A percentile compares a stretch with the other conserved stretches of the same genome.
phyloP scores from a whole-genome alignment of 345 rosid genomes.

The Sonneratia alba region DNA sequence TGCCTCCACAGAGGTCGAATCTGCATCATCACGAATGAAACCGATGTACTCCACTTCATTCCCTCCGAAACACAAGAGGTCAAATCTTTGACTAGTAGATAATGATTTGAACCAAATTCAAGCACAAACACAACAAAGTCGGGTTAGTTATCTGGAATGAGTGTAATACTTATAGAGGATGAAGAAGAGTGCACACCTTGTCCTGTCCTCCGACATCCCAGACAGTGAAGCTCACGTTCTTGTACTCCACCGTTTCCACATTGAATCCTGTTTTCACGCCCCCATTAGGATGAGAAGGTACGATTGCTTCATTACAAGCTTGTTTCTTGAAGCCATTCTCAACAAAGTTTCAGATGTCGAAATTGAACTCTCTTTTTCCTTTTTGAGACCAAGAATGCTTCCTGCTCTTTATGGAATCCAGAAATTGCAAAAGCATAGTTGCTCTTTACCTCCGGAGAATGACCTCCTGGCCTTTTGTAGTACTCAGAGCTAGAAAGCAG shows the following conservation, averaged over 20 bases:
- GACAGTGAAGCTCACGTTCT: constrained; percentile 63
- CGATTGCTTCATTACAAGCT: not conserved
- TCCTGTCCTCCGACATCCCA: constrained; percentile 70
- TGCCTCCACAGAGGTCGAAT: constrained; percentile 63
- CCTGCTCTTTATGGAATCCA: too few relatives aligned
- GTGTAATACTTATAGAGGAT: not conserved
- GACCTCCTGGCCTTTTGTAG: too few relatives aligned
- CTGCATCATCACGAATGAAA: constrained; percentile 10
- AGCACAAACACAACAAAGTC: not conserved
- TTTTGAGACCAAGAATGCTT: too few relatives aligned
- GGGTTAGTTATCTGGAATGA: not conserved
- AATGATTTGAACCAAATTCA: too few relatives aligned
- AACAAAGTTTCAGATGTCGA: too few relatives aligned
- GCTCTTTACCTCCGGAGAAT: too few relatives aligned
- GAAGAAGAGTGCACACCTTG: constrained; percentile 25
- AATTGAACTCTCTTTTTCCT: not conserved
- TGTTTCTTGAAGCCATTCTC: too few relatives aligned
- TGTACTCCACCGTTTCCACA: constrained; percentile 62
- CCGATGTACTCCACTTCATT: not conserved
- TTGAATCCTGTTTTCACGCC: constrained; percentile 33
- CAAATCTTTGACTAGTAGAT: not conserved
- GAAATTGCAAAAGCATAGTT: too few relatives aligned
- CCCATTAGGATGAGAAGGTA: not conserved
- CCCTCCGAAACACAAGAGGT: too few relatives aligned
- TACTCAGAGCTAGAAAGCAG: too few relatives aligned